A percentile compares a stretch with the other conserved stretches of the same genome.
phyloP scores from a whole-genome alignment of 768 basidiomycete species.

The Pholiota microspora region DNA sequence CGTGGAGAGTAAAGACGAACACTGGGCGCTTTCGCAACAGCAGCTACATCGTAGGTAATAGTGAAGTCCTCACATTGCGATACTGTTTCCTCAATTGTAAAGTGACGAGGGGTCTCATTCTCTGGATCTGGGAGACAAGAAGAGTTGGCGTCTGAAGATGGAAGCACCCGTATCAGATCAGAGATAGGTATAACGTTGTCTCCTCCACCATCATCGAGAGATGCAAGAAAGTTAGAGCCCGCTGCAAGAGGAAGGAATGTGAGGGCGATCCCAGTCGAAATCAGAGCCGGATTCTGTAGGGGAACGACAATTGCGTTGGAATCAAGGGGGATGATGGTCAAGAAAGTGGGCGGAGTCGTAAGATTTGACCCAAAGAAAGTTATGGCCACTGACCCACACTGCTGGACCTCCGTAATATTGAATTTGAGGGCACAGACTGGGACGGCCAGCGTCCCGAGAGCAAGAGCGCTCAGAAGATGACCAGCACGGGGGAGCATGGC shows the following conservation, averaged over 20 bases:
- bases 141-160: slow-evolving; percentile 34
- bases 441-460: slow-evolving; percentile 40
- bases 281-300: slow-evolving; percentile 34
- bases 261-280: slow-evolving; percentile 40
- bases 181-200: slow-evolving; percentile 40
- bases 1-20: slow-evolving; percentile 39
- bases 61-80: slow-evolving; percentile 50
- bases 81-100: slow-evolving; percentile 29
- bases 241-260: slow-evolving; percentile 51
- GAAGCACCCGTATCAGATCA: slow-evolving; percentile 42
- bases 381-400: slow-evolving; percentile 52
- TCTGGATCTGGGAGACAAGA: slow-evolving; percentile 36
- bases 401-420: slow-evolving; percentile 41
- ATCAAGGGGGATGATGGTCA: slow-evolving; percentile 55
- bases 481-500: slow-evolving; percentile 34
- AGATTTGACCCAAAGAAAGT: slow-evolving; percentile 38
- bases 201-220: slow-evolving; percentile 48
- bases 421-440: slow-evolving; percentile 34
- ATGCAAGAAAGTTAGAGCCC: slow-evolving; percentile 51
- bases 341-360: slow-evolving; percentile 36
- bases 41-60: slow-evolving; percentile 37
- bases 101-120: slow-evolving; percentile 21
- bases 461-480: slow-evolving; percentile 26
- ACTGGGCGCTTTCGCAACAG: slow-evolving; percentile 26
- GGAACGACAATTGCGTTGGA: slow-evolving; percentile 47